A percentile compares a stretch with the other conserved stretches of the same genome.
These are phyloP conservation scores for Cryphonectria nitschkei DNA, from an alignment of 2,329 filamentous ascomycete genomes.

Conservation along the genomic window DNA sequence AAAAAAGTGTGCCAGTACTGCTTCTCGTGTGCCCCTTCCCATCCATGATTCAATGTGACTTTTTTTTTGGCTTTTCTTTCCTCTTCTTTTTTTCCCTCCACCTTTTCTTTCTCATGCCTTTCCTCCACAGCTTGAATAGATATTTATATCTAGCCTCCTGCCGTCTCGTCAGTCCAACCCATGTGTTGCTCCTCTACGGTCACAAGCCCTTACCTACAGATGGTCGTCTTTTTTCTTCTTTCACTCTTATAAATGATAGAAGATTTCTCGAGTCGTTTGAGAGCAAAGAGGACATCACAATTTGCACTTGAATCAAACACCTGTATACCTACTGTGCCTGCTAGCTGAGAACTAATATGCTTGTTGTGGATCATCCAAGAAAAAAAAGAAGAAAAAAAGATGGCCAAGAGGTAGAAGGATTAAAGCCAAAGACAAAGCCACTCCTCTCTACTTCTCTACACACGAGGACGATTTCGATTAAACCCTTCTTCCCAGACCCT, in stretches of 20 bases:
- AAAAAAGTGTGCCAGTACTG: not conserved
- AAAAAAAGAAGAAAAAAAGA: not conserved
- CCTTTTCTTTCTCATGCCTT: not conserved
- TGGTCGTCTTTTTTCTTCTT: not conserved
- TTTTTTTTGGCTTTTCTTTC: too few species aligned
- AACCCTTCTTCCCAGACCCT: too few species aligned
- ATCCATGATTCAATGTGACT: not conserved
- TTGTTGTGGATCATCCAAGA: not conserved
- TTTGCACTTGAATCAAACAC: not conserved
- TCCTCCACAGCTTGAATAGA: not conserved
- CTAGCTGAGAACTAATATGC: not conserved
- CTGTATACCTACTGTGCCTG: not conserved
- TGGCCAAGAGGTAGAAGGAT: not conserved
- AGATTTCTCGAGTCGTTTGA: not conserved
- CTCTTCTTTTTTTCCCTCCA: not conserved
- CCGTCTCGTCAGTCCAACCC: not conserved
- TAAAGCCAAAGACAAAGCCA: not conserved
- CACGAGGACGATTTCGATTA: too few species aligned
- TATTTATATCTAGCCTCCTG: not conserved
- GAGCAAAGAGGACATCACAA: not conserved
- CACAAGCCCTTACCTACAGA: not conserved
- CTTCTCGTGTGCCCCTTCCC: not conserved
- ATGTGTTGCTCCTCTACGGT: not conserved
- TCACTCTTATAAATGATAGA: not conserved
- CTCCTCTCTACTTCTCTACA: not conserved